Base-by-base conservation (phyloP, 1,284 basidiomycete species). In the Laetiporus sulphureus region DNA sequence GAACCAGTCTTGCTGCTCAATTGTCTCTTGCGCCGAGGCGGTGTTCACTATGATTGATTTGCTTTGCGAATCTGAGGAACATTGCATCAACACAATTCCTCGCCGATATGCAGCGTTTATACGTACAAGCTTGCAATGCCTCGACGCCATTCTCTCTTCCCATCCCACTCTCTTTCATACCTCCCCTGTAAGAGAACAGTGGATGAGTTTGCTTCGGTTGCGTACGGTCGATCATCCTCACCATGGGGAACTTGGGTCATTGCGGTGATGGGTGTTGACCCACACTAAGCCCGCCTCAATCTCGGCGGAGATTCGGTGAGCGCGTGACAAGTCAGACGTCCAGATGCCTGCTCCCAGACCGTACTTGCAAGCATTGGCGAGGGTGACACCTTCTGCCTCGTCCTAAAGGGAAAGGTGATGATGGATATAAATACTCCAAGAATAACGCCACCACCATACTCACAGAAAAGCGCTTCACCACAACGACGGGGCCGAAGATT, bases 201-300 rank as follows among this genome's bases (percentile, higher is more conserved):
- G n/a, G n/a, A n/a, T n/a, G n/a, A n/a, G n/a, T n/a, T n/a, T n/a
- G n/a, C 25, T n/a, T 29, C 8, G n/a, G 31, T 6, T 18, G 16
- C 6, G 11, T 7, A 33, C 21, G 18, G 12, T 4, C 35, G 30
- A 25, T 30, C 22, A n/a, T 38, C 62, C 75, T 36, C 56, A 86
- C 84, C 89, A 91, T 34, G 89, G 86, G 30, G 84, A 89, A 48
- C 82, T 85, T 7, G 89, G 89, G 56, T 91, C 87, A 54, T 91
- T 91, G 36, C 88, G 74, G 55, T 91, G 88, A 53, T 91, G 86
- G 0, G 83, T 84, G 57, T 91, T 91, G 32, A 91, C 75, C 89
- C 88, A 91, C 32, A 85, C 82, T 22, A 91, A 56, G 3, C 89
- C 88, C 16, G 81, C 69, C 53, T 89, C 71, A 21, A 91, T 78